These are phyloP conservation scores for Apiospora phragmitis DNA, from an alignment of 2,329 filamentous ascomycete genomes.

Conservation along the genomic window DNA sequence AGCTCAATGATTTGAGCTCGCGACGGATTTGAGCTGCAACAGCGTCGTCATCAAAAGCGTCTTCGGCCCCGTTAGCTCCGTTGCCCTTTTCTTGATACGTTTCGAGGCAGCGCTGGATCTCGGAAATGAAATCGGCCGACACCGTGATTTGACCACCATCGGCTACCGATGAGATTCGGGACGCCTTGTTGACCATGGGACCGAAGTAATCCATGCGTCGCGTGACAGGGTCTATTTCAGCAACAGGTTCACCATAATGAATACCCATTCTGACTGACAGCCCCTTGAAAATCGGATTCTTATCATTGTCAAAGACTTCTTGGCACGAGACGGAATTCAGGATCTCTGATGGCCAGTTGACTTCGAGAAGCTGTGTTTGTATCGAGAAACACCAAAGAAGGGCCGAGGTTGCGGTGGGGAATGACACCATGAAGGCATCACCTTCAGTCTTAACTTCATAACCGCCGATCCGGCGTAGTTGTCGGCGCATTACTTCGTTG, in stretches of 20 bases:
- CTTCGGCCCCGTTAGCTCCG: constrained; percentile 69
- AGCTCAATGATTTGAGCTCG: constrained; percentile 83
- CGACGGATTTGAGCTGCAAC: constrained; percentile 77
- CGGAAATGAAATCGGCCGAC: constrained; percentile 93
- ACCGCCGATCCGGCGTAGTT: constrained; percentile 88
- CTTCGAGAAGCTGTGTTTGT: constrained; percentile 82
- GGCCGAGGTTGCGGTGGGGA: constrained; percentile 92
- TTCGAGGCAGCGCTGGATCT: constrained; percentile 89
- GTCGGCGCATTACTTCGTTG: constrained; percentile 94
- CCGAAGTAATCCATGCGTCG: constrained; percentile 99
- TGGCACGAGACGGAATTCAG: constrained; percentile 83
- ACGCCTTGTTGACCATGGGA: constrained; percentile 97
- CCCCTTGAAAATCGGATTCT: constrained; percentile 88
- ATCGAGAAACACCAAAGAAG: constrained; percentile 96
- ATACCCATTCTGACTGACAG: constrained; percentile 97
- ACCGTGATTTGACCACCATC: constrained; percentile 97
- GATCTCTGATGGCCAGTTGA: constrained; percentile 92
- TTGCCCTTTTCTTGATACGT: constrained; percentile 81
- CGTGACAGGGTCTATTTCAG: constrained; percentile 93
- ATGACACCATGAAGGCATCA: constrained; percentile 99
- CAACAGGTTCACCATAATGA: constrained; percentile 92
- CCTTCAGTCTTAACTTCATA: constrained; percentile 99
- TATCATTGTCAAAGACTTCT: constrained; percentile 78
- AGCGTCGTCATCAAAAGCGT: constrained; percentile 73
- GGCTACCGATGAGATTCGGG: constrained; percentile 89